A percentile compares a stretch with the other conserved stretches of the same genome.
phyloP scores from a whole-genome alignment of 495 filamentous ascomycete genomes.

The Haplographium delicatum region DNA sequence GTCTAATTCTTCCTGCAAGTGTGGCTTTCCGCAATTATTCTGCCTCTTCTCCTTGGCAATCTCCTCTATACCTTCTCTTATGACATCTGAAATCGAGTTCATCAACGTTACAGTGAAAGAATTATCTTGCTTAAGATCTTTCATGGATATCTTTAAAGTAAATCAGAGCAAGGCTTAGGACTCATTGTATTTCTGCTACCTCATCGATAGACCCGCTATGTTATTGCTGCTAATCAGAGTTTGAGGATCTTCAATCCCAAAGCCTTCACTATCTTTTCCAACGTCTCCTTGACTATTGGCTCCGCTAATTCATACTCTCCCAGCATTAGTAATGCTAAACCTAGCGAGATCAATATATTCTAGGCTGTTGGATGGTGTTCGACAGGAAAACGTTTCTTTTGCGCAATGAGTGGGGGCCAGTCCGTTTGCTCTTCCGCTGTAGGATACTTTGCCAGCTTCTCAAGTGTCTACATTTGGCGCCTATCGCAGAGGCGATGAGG shows the following conservation, averaged over 20 bases:
- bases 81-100: neutral
- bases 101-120: neutral
- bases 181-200: neutral
- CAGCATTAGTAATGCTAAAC: neutral
- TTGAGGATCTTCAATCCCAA: conserved; percentile 18
- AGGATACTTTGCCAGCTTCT: conserved; percentile 4
- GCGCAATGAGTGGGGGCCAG: neutral
- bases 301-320: neutral
- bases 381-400: neutral
- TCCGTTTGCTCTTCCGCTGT: neutral
- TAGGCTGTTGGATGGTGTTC: neutral
- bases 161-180: neutral
- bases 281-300: conserved; percentile 14
- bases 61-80: neutral
- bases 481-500: no score
- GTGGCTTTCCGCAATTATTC: no score
- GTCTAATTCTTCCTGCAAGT: neutral
- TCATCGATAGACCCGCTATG: neutral
- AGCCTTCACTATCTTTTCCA: conserved; percentile 20
- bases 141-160: neutral
- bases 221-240: neutral
- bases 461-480: no score
- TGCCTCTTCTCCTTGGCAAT: neutral
- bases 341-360: neutral
- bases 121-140: neutral